These are phyloP conservation scores for Ambrosiella xylebori DNA, from an alignment of 2,329 filamentous ascomycete genomes.

Conservation along the genomic window DNA sequence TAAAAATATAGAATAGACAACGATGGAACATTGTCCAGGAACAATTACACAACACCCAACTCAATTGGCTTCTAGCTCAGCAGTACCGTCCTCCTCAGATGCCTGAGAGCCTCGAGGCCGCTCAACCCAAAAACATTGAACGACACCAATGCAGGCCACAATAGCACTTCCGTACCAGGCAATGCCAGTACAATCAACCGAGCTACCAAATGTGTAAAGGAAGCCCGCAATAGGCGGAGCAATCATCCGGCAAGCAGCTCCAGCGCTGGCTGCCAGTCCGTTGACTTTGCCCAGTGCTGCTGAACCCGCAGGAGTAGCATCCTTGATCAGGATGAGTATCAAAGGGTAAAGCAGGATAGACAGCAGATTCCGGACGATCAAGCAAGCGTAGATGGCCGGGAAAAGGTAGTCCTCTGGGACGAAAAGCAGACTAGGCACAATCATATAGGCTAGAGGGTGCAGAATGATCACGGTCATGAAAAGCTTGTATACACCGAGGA, in stretches of 20 bases:
- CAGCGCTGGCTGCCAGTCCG: constrained; percentile 46
- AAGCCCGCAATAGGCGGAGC: constrained; percentile 48
- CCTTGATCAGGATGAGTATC: constrained; percentile 50
- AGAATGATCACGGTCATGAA: constrained; percentile 41
- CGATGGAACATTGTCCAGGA: neutral
- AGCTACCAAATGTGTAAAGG: constrained; percentile 41
- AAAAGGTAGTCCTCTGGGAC: constrained; percentile 35
- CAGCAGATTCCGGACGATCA: constrained; percentile 41
- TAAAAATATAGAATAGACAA: neutral
- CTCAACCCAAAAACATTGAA: constrained; percentile 42
- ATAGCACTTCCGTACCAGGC: constrained; percentile 47
- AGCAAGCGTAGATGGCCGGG: constrained; percentile 39
- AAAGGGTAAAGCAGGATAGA: constrained; percentile 49
- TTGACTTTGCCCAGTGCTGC: constrained; percentile 46
- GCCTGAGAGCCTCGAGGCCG: constrained; percentile 15
- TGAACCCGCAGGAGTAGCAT: constrained; percentile 37
- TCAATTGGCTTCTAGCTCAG: neutral
- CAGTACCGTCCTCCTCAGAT: constrained; percentile 17
- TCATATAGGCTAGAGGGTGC: constrained; percentile 43
- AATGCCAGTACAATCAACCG: constrained; percentile 38
- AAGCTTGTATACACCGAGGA: constrained; percentile 40
- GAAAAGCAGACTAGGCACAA: constrained; percentile 41
- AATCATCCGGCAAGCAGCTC: constrained; percentile 49
- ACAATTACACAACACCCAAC: neutral
- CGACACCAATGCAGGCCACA: constrained; percentile 36